Conservation (phyloP, 73 alveolate species). For the Paramecium sonneborni region DNA sequence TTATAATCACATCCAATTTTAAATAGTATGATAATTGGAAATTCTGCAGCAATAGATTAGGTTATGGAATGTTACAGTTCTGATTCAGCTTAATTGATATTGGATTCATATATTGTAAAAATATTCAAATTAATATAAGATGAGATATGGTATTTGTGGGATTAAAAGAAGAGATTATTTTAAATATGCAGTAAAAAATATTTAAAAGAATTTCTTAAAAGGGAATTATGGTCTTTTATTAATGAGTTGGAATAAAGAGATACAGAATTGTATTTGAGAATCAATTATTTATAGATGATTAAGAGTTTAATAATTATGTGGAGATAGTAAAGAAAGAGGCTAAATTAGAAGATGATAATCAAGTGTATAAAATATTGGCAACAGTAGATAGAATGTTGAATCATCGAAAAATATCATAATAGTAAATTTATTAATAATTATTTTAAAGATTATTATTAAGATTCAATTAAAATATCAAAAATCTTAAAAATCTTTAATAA, state of each 20-base stretch:
- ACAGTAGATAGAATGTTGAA: neutral
- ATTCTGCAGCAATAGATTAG: constrained; percentile 28
- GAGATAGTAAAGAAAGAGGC: neutral
- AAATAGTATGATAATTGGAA: constrained; percentile 40
- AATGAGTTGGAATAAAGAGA: neutral
- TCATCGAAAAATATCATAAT: neutral
- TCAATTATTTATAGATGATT: neutral
- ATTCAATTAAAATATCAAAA: neutral
- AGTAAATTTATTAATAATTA: neutral
- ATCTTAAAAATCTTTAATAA: neutral
- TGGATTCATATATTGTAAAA: neutral
- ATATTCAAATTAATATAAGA: neutral
- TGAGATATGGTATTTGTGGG: constrained; percentile 44
- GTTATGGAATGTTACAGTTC: neutral
- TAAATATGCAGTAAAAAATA: constrained; percentile 35
- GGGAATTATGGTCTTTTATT: constrained; percentile 20
- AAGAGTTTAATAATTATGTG: constrained; percentile 19
- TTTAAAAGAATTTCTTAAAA: constrained; percentile 2
- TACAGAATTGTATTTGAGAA: neutral
- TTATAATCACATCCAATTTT: constrained; percentile 16
- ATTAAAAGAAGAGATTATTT: constrained; percentile 43
- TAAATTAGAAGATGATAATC: neutral
- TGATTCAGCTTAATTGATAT: neutral
- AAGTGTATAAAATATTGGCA: constrained; percentile 7
- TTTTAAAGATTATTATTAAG: neutral